A percentile compares a stretch with the other conserved stretches of the same genome.
phyloP scores from a whole-genome alignment of 1,284 basidiomycete genomes.

The Taiwanofungus camphoratus region DNA sequence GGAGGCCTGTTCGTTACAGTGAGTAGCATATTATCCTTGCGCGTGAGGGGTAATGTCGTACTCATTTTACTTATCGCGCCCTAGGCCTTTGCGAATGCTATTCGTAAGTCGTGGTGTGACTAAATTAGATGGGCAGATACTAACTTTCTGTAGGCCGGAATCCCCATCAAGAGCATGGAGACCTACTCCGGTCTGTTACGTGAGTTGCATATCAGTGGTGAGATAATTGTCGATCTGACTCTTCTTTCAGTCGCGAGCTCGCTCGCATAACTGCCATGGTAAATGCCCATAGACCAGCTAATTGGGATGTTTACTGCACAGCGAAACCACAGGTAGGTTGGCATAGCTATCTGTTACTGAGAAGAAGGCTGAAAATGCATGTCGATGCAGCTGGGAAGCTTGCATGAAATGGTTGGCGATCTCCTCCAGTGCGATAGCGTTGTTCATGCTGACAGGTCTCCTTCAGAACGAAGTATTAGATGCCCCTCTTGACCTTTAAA shows the following conservation, averaged over 20 bases:
- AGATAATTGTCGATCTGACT: not conserved
- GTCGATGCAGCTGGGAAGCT: constrained; percentile 4
- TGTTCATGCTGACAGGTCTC: not conserved
- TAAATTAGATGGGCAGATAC: not conserved
- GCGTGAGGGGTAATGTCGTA: no score
- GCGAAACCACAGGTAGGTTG: constrained; percentile 9
- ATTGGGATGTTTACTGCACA: not conserved
- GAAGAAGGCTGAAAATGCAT: not conserved
- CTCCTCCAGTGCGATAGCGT: not conserved
- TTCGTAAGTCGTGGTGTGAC: constrained; percentile 12
- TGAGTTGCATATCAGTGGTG: constrained; percentile 3
- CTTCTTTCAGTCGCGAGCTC: constrained; percentile 6
- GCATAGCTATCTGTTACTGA: not conserved
- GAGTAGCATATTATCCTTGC: not conserved
- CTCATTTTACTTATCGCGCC: no score
- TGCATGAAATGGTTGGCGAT: constrained; percentile 3
- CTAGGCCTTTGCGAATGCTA: constrained; percentile 15
- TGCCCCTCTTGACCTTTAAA: not conserved
- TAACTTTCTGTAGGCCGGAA: constrained; percentile 8
- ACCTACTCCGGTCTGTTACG: constrained; percentile 17
- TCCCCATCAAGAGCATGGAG: constrained; percentile 14
- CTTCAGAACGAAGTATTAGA: not conserved
- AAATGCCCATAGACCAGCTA: not conserved
- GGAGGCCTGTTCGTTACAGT: constrained; percentile 19
- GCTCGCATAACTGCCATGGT: constrained; percentile 8